These are phyloP conservation scores for Colletotrichum echinochloae DNA, from an alignment of 2,329 filamentous ascomycete genomes.

Conservation along the genomic window DNA sequence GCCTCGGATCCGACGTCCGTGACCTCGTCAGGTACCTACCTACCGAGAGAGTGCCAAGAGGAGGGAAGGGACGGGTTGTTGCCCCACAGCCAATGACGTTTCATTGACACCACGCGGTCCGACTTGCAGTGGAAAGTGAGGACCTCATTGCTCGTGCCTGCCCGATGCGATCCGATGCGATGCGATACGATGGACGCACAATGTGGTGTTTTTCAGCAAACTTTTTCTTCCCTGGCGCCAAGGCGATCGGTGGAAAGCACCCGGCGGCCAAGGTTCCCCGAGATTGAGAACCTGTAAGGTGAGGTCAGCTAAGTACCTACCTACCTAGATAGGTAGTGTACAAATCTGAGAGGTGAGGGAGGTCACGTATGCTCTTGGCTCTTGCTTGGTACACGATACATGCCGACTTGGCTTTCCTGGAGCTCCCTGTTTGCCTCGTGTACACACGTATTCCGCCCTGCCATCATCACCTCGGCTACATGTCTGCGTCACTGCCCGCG, in stretches of 20 bases:
- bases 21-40: constrained; percentile 14
- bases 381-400: constrained; percentile 8
- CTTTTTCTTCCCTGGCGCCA: not conserved
- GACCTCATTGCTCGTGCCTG: not conserved
- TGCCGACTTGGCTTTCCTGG: not conserved
- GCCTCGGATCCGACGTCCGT: constrained; percentile 13
- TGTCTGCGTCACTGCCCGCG: not conserved
- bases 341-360: too few relatives aligned
- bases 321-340: too few relatives aligned
- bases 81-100: constrained; percentile 35
- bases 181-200: constrained; percentile 12
- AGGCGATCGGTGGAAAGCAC: not conserved
- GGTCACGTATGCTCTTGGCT: not conserved
- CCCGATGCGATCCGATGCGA: constrained; percentile 9
- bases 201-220: constrained; percentile 13
- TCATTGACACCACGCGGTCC: constrained; percentile 32
- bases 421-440: not conserved
- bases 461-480: too few relatives aligned
- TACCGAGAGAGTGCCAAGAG: not conserved
- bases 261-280: not conserved
- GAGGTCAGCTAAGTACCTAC: not conserved
- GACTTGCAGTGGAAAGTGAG: constrained; percentile 1
- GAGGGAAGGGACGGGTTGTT: not conserved
- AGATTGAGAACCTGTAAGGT: not conserved
- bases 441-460: constrained; percentile 14